Evolutionary conservation across 768 basidiomycete species (phyloP).

Genomic region (Amanita fuliginea): DNA sequence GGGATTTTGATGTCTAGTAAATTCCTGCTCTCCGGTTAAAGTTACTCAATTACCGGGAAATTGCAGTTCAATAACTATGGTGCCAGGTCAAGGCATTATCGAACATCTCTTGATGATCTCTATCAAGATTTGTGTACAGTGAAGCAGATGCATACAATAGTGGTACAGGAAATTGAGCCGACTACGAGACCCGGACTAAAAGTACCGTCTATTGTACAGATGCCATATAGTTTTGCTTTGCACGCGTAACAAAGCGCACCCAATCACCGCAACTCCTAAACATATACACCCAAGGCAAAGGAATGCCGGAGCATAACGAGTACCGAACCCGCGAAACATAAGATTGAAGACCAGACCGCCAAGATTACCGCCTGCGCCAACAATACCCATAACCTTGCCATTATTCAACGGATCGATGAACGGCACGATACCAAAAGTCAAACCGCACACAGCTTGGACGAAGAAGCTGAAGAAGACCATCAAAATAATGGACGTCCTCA

Average conservation of each 20-base stretch:
- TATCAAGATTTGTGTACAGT: no score
- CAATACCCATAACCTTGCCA: slow-evolving; percentile 3
- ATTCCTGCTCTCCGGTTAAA: not conserved
- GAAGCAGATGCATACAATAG: no score
- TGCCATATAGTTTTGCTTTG: not conserved
- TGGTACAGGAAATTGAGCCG: not conserved
- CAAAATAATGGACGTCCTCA: not conserved
- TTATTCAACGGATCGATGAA: slow-evolving; percentile 4
- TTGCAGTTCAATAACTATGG: no score
- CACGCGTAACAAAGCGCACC: not conserved
- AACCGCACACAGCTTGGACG: not conserved
- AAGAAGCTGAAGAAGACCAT: slow-evolving; percentile 5
- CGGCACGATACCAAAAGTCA: slow-evolving; percentile 1
- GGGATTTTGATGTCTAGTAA: slow-evolving; percentile 27
- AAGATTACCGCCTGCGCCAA: not conserved
- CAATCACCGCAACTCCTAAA: not conserved
- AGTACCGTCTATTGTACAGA: not conserved
- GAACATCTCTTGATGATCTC: no score
- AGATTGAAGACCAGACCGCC: slow-evolving; percentile 3
- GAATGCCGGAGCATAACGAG: not conserved
- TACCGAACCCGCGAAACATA: not conserved
- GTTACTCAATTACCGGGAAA: no score
- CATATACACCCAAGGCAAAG: slow-evolving; percentile 2
- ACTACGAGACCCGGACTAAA: not conserved
- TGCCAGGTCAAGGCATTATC: no score